Base-by-base conservation (phyloP, 345 rosid species). In the Populus nigra region DNA sequence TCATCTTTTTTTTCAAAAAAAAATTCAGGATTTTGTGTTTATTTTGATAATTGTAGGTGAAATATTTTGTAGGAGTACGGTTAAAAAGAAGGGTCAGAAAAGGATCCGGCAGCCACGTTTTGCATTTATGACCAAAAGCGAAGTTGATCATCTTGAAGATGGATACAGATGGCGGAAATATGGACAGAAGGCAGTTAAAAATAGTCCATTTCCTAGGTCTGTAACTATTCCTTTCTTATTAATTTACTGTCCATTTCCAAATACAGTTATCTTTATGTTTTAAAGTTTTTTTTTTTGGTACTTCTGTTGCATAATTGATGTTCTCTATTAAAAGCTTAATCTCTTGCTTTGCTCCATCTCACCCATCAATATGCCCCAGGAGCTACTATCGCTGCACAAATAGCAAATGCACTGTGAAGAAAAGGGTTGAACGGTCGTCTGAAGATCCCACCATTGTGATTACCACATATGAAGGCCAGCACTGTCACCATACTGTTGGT, bases 381-480 rank as follows among this genome's bases (percentile, higher is more conserved):
- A 96, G 99, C 85, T 96, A 96, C 81, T 96, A 96, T 55, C 90
- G 98, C 49, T 96, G 99, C 82, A 96, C 99, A 29, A 96, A 93
- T 61, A 87, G 88, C 84, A 88, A 89, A 85, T 96, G 99, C 80
- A 96, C 92, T 0, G 99, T 96, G 81, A 96, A 96, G 87, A 96
- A 96, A 86, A 89, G 99, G 83, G 99, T 96, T 50, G 99, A 96
- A 79, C 83, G 99, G 31, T 96, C 98, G 27, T 91, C 91, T 1
- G 94, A 92, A 55, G 98, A 96, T 84, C 92, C 97, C 55, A 74
- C 94, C 4, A 73, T 80, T 39, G 98, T 96, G 41, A 92, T 96
- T 62, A 96, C 99, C 16, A 96, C 99, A 41, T 96, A 96, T 70
- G 99, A 96, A 87, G 99, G 99, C 69, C 99, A 96, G 75, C 99